phyloP scores from a whole-genome alignment of 2,329 filamentous ascomycete species.

The Exophiala lecanii-corni region DNA sequence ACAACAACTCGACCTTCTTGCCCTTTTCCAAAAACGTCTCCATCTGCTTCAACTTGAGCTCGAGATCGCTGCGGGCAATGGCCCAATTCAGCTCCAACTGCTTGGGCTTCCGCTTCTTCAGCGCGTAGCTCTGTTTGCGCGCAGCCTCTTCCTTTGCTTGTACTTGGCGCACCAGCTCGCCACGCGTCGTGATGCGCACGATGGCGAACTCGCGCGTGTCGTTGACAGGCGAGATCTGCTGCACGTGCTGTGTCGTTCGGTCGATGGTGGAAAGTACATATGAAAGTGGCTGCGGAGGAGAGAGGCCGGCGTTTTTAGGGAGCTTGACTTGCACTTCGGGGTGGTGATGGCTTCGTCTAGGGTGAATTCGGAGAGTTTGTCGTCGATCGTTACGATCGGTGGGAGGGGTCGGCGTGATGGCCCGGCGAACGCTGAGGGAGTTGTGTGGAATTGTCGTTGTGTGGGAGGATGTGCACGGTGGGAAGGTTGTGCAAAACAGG shows the following conservation, averaged over 20 bases:
- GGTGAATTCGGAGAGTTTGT: slow-evolving; percentile 19
- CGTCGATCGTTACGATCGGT: slow-evolving; percentile 19
- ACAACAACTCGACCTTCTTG: slow-evolving; percentile 65
- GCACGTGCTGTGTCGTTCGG: slow-evolving; percentile 46
- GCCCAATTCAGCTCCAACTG: slow-evolving; percentile 89
- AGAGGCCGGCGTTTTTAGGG: slow-evolving; percentile 16
- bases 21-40: slow-evolving; percentile 68
- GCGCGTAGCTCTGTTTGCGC: slow-evolving; percentile 37
- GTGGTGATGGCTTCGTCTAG: slow-evolving; percentile 22
- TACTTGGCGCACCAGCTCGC: slow-evolving; percentile 45
- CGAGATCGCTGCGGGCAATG: slow-evolving; percentile 70
- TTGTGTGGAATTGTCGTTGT: slow-evolving; percentile 4
- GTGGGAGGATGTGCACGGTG: background rate
- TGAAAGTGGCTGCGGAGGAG: slow-evolving; percentile 13
- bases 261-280: slow-evolving; percentile 43
- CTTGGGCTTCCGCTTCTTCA: slow-evolving; percentile 49
- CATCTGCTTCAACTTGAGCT: slow-evolving; percentile 65
- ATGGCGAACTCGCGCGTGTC: slow-evolving; percentile 47
- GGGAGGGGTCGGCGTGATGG: slow-evolving; percentile 9
- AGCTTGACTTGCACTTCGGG: slow-evolving; percentile 19
- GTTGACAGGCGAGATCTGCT: slow-evolving; percentile 42
- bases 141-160: slow-evolving; percentile 32
- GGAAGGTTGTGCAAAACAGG: no score
- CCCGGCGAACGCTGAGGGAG: slow-evolving; percentile 1
- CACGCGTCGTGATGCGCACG: slow-evolving; percentile 66